Percentiles rank a stretch among this genome's conserved stretches.
phyloP scores from a whole-genome alignment of 2,329 filamentous ascomycete species.

The Trichophyton simii region DNA sequence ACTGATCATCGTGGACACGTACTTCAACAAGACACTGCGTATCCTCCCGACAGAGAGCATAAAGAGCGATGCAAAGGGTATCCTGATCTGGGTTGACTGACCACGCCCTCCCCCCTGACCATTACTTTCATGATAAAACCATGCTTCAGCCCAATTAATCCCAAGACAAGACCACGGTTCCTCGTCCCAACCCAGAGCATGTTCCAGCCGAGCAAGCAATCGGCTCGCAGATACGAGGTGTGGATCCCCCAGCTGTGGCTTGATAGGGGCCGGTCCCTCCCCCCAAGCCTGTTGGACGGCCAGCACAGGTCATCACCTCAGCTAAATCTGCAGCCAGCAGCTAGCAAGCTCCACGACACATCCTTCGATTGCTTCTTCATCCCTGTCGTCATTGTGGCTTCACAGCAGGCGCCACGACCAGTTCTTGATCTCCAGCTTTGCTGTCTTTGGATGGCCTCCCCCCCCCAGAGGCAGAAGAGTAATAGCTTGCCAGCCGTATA shows the following conservation, averaged over 20 bases:
- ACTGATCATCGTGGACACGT: slow-evolving; percentile 70
- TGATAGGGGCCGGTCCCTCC: neutral
- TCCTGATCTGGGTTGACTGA: slow-evolving; percentile 32
- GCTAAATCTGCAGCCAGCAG: too few relatives aligned
- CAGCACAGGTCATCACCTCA: neutral
- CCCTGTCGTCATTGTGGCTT: too few relatives aligned
- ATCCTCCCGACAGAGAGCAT: slow-evolving; percentile 66
- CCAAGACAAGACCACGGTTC: too few relatives aligned
- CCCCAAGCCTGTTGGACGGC: neutral
- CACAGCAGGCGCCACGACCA: too few relatives aligned
- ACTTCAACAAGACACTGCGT: slow-evolving; percentile 81
- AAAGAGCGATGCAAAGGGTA: slow-evolving; percentile 42
- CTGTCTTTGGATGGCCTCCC: too few relatives aligned
- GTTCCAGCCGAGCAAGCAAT: neutral
- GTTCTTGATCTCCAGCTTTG: too few relatives aligned
- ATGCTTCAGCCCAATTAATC: neutral
- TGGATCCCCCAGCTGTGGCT: neutral
- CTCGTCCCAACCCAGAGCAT: neutral
- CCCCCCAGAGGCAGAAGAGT: too few relatives aligned
- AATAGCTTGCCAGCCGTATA: too few relatives aligned
- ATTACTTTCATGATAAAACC: neutral
- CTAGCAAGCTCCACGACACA: too few relatives aligned
- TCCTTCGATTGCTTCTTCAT: too few relatives aligned
- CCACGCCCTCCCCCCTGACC: too few relatives aligned
- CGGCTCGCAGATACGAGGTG: neutral